Base-by-base conservation (phyloP, 306 rosid species). In the Castanopsis chinensis region DNA sequence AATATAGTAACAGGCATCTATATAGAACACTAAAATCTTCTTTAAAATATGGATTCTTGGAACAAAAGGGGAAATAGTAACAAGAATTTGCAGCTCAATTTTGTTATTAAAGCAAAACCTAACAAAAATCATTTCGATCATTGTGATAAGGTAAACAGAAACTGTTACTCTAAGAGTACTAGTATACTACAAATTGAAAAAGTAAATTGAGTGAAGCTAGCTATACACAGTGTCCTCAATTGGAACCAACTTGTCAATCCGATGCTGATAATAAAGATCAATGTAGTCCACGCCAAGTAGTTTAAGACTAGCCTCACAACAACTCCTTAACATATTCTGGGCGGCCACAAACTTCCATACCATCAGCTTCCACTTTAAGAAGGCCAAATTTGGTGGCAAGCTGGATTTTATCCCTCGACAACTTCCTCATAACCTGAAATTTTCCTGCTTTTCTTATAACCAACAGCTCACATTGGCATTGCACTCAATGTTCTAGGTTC, bases 341-440 rank as follows among this genome's bases (percentile, higher is more conserved):
- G 52, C 57, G 85, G 6, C 97, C 97, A 8, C 87, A 88, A 37
- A 88, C 79, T 27, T 43, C 59, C 17, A 72, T 51, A 49, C 76
- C 60, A 75, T 52, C 21, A 5, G 41, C 88, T 4, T 72, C 88
- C 4, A 76, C 60, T 37, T 37, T 37, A 1, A 27, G 13, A 30
- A 87, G 4, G 53, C 97, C 97, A 81, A 90, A 93, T 61, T 91
- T 93, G 49, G 97, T 88, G 33, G 97, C 93, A 84, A 91, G 64
- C 57, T 91, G 92, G 41, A 93, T 79, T 82, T 76, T 85, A 56
- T 90, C 95, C 69, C 90, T 69, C 21, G 98, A 89, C 51, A 93
- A 91, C 63, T 84, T 81, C 79, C 91, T 91, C n/a, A 89, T 73
- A 83, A 89, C 96, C 96, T 91, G 79, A 78, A 43, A 80, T 78